Conservation (phyloP, 495 filamentous ascomycete genomes). For the Penicillium fimorum region DNA sequence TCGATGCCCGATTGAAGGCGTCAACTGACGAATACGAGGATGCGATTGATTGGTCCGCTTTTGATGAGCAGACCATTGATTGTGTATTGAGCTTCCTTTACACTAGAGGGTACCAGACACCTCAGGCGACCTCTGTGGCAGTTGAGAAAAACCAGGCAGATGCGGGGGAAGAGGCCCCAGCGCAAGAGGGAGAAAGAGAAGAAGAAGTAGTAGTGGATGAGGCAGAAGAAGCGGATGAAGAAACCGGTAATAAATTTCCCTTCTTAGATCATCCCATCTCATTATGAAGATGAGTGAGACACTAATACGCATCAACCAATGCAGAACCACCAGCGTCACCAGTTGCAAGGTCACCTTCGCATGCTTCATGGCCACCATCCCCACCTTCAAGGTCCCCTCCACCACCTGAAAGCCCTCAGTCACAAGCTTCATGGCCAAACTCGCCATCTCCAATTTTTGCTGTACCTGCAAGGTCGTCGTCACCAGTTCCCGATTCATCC, state of each 20-base stretch:
- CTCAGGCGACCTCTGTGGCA: not conserved
- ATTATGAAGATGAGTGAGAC: not conserved
- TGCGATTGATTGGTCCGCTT: slow-evolving; percentile 10
- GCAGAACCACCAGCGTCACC: not conserved
- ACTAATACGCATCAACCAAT: not conserved
- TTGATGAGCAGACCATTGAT: slow-evolving; percentile 16
- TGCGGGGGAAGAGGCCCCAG: not conserved
- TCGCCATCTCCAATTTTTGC: not conserved
- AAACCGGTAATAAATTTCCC: not conserved
- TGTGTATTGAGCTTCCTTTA: slow-evolving; percentile 17
- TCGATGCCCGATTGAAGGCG: slow-evolving; percentile 2
- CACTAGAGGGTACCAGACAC: slow-evolving; percentile 6
- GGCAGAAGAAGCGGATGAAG: not conserved
- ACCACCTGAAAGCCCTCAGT: not conserved
- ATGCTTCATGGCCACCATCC: too few relatives aligned
- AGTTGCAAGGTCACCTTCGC: too few relatives aligned
- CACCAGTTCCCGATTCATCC: not conserved
- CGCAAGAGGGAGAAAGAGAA: not conserved
- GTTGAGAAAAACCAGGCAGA: not conserved
- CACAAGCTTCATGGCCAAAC: not conserved
- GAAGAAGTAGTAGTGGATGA: not conserved
- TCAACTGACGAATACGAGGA: not conserved
- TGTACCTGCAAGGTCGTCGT: not conserved
- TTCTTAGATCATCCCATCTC: not conserved
- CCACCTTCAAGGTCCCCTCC: not conserved